phyloP scores from a whole-genome alignment of 176 grass and related monocot species.

The Triticum aestivum region DNA sequence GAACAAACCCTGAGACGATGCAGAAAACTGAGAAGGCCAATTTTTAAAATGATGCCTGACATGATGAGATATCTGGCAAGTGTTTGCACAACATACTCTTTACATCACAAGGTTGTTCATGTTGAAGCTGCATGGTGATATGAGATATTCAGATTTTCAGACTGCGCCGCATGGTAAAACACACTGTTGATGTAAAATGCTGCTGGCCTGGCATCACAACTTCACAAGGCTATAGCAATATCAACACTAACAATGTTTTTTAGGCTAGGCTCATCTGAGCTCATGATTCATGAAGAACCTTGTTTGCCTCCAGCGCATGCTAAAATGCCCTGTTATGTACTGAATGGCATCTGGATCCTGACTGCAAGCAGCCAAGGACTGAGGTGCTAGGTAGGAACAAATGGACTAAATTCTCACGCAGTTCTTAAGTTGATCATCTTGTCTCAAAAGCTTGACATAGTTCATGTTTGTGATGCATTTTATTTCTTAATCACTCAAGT shows the following conservation, averaged over 20 bases:
- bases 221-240: not conserved
- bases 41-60: not conserved
- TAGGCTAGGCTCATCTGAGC: not conserved
- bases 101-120: not conserved
- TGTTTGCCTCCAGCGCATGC: not conserved
- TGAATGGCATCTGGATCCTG: not conserved
- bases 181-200: not conserved
- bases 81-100: not conserved
- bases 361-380: not conserved
- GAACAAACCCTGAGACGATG: not conserved
- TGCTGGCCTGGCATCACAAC: not conserved
- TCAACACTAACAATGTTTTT: not conserved
- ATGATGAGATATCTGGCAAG: not conserved
- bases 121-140: not conserved
- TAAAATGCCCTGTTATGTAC: not conserved
- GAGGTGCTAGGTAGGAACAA: slow-evolving; percentile 18
- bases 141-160: not conserved
- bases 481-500: not conserved
- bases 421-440: not conserved
- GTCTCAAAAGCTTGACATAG: not conserved
- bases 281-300: not conserved
- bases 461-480: not conserved
- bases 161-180: no score
- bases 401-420: not conserved
- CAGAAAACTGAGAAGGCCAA: not conserved